Evolutionary conservation across 192 early-diverging fungal genomes (phyloP).

Genomic region (Coemansia sp.): DNA sequence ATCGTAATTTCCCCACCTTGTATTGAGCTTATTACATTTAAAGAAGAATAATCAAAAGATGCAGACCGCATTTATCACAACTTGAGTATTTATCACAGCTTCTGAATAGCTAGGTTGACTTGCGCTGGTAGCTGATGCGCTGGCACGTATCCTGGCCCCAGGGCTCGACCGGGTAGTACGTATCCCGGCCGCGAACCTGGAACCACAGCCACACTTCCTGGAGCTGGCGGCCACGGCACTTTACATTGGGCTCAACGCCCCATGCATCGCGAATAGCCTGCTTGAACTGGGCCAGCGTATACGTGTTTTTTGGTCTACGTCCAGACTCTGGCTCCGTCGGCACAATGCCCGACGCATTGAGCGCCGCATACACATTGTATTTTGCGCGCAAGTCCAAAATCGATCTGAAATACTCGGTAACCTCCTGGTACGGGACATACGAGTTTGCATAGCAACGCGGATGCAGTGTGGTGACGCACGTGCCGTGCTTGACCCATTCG

Average conservation of each 20-base stretch:
- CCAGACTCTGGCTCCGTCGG: constrained; percentile 42
- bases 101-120: background rate
- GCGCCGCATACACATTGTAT: constrained; percentile 59
- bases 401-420: constrained; percentile 60
- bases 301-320: constrained; percentile 46
- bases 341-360: constrained; percentile 50
- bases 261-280: constrained; percentile 26
- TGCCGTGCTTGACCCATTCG: constrained; percentile 83
- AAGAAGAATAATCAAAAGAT: background rate
- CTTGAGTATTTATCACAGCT: background rate
- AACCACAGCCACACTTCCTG: constrained; percentile 54
- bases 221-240: constrained; percentile 34
- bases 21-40: background rate
- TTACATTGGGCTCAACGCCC: constrained; percentile 52
- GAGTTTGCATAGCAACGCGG: constrained; percentile 57
- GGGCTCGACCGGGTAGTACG: constrained; percentile 46
- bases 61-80: background rate
- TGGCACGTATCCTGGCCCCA: constrained; percentile 41
- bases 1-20: background rate
- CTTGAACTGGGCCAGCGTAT: constrained; percentile 40
- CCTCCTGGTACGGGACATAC: constrained; percentile 56
- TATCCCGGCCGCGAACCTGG: constrained; percentile 46
- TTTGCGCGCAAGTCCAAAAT: constrained; percentile 56
- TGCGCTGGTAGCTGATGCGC: constrained; percentile 45
- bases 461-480: constrained; percentile 66